Evolutionary conservation across 768 basidiomycete genomes (phyloP), one percentile per base, ranked within the genome.

Genomic region (Collybia sordida): DNA sequence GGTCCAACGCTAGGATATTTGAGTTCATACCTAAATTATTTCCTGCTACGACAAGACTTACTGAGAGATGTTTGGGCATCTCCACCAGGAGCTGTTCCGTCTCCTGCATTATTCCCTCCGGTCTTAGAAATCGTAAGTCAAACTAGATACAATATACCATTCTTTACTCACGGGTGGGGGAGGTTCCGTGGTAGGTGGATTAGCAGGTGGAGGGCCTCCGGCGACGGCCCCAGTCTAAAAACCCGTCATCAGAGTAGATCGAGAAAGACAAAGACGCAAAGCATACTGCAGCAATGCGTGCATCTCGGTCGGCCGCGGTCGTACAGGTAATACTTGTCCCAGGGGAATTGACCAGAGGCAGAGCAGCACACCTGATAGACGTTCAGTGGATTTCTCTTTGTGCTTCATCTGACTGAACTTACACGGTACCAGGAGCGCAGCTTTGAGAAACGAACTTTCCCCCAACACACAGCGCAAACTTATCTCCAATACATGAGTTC

Each of bases 381-480:
- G 12, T 17, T 31, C 19, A 34, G n/a, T n/a, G n/a, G n/a, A n/a
- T n/a, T n/a, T 41, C 15, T n/a, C n/a, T n/a, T n/a, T n/a, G n/a
- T n/a, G n/a, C 17, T 31, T 14, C 14, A 24, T 21, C 6, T 18
- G 35, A 27, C 24, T 17, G 18, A 37, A 52, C 66, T 62, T 56
- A 73, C 72, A 71, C 56, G n/a, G 70, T 72, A 18, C 69, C 68
- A 24, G 55, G 48, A 17, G 61, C 69, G 47, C 74, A 75, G 21
- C 61, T 56, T 40, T 68, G 62, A 40, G 66, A 38, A 25, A 72
- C 64, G 47, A 75, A 74, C 49, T 69, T 71, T 46, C 79, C 80
- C 24, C 62, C 65, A 14, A 78, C 79, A 58, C 85, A 86, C 52
- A 80, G 81, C 1, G 83, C 82, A 50, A 85, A 79, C 27, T 72